Conservation (phyloP, 225 moss, liverwort and hornwort species). For the Ulota crispa region DNA sequence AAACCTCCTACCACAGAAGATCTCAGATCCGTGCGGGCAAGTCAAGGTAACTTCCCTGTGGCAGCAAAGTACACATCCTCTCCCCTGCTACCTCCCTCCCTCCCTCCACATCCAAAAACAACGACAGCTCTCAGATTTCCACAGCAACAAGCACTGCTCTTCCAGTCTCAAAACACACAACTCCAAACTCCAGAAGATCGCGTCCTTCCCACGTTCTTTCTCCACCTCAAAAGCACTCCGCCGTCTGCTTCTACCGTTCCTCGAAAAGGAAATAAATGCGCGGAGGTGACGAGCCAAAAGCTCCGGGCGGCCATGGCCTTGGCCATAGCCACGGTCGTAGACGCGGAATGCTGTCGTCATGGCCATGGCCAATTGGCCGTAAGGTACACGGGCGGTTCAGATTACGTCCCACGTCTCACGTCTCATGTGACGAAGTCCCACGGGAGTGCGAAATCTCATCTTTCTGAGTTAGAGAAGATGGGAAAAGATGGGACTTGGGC, state of each 20-base stretch:
- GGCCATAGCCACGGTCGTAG: slow-evolving; percentile 7
- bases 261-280: neutral
- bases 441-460: too few species aligned
- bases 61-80: neutral
- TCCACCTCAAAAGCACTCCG: neutral
- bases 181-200: neutral
- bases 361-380: neutral
- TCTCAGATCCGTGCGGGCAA: slow-evolving; percentile 6
- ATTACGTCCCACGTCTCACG: too few species aligned
- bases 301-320: neutral
- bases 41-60: slow-evolving; percentile 19
- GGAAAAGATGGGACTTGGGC: too few species aligned
- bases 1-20: slow-evolving; percentile 17
- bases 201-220: neutral
- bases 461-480: too few species aligned
- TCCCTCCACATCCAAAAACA: neutral
- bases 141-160: neutral
- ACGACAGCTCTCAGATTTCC: neutral
- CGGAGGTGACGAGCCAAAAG: neutral
- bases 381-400: too few species aligned
- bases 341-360: neutral
- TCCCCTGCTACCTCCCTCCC: neutral
- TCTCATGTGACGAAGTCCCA: too few species aligned
- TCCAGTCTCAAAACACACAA: neutral
- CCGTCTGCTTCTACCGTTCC: neutral